Conservation (phyloP, 352 stramenopile genomes). For the Sclerospora graminicola region DNA sequence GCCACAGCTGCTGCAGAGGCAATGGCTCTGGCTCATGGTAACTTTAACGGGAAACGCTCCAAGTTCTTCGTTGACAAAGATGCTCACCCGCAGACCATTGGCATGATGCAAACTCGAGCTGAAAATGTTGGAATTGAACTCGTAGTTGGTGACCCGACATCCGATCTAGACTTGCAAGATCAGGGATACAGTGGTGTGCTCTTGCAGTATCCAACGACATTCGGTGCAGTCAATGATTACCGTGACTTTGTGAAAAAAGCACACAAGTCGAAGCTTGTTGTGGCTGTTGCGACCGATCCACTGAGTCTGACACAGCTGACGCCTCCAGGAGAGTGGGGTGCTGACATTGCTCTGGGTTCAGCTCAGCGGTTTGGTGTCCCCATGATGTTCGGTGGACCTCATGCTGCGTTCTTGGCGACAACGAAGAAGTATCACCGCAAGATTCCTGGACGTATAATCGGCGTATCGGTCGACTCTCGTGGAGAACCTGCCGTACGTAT, state of each 20-base stretch:
- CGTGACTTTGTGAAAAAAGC: slow-evolving; percentile 82
- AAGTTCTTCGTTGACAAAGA: slow-evolving; percentile 96
- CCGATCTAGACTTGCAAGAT: slow-evolving; percentile 71
- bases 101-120: slow-evolving; percentile 90
- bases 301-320: slow-evolving; percentile 93
- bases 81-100: slow-evolving; percentile 87
- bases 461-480: slow-evolving; percentile 94
- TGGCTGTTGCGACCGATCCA: slow-evolving; percentile 95
- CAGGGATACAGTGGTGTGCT: slow-evolving; percentile 93
- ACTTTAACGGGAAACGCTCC: slow-evolving; percentile 89
- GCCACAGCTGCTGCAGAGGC: slow-evolving; percentile 97
- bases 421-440: slow-evolving; percentile 95
- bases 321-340: slow-evolving; percentile 90
- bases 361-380: slow-evolving; percentile 98
- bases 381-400: slow-evolving; percentile 98
- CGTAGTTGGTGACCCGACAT: slow-evolving; percentile 77
- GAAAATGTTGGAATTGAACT: slow-evolving; percentile 89
- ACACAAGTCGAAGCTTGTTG: slow-evolving; percentile 84
- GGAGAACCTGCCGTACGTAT: slow-evolving; percentile 94
- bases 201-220: slow-evolving; percentile 99
- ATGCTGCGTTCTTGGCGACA: slow-evolving; percentile 96
- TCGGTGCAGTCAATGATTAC: slow-evolving; percentile 90
- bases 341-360: slow-evolving; percentile 97
- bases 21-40: slow-evolving; percentile 93
- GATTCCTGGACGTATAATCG: slow-evolving; percentile 98